Base-by-base conservation (phyloP, 768 basidiomycete species). In the Plicaturopsis crispa region DNA sequence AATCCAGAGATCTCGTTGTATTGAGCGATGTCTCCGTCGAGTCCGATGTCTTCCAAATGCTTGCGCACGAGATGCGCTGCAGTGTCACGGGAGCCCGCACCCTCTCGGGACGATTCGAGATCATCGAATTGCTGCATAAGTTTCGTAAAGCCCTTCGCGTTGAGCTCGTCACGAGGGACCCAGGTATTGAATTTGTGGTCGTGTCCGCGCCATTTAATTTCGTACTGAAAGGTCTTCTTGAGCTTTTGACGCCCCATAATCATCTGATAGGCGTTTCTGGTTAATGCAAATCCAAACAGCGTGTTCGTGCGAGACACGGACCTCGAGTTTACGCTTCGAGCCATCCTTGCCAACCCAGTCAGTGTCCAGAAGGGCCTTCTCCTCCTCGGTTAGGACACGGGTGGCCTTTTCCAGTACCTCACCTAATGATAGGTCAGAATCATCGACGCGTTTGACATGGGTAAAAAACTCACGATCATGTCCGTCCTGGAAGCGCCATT, bases 401-500 rank as follows among this genome's bases (percentile, higher is more conserved):
- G 90, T 92, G 4, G 75, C 78, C 61, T 97, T 96, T 62, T 93
- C 89, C 47, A 96, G 51, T 24, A 94, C 65, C 63, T 98, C 93
- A 48, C 84, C 84, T 88, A 41, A 43, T 42, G 34, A 44, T 33
- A 35, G 19, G 21, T 40, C 31, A 42, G 35, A 36, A n/a, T n/a
- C n/a, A n/a, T 33, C 36, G 41, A 33, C 39, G 24, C 35, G 13
- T 14, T 39, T 30, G 23, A 17, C 47, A 43, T 32, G 23, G 46
- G 36, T 40, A 31, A 48, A 13, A 40, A 7, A 69, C 79, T 48
- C 57, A 86, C 91, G 85, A 71, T 98, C 93, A 61, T 94, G 86
- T 35, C 93, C 94, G 60, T 96, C 93, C 57, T 97, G 93, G 78
- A 92, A 98, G 50, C 93, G 85, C 93, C 93, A 98, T 65, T 96